These are phyloP conservation scores for Pseudonitzschia multiseries DNA, from an alignment of 108 stramenopile species.

Conservation along the genomic window DNA sequence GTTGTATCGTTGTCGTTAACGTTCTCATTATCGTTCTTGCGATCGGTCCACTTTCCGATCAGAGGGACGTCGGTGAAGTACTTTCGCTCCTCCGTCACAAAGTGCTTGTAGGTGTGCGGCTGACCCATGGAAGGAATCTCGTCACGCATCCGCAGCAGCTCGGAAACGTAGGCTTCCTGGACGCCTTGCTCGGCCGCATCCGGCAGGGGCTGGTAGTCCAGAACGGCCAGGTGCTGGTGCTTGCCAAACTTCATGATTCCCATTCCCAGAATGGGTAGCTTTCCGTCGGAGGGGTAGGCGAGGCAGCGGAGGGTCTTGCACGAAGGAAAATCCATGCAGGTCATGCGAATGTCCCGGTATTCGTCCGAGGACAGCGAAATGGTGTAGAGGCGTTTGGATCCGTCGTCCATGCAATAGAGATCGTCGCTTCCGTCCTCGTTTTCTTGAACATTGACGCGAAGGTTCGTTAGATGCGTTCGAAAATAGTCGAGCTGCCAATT, in stretches of 20 bases:
- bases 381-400: conserved; percentile 8
- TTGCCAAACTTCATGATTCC: conserved; percentile 4
- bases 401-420: neutral
- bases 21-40: neutral
- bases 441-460: neutral
- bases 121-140: neutral
- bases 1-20: neutral
- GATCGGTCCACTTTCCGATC: neutral
- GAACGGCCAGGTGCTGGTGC: conserved; percentile 1
- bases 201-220: conserved; percentile 10
- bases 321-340: neutral
- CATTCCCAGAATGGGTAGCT: conserved; percentile 11
- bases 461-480: neutral
- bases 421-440: neutral
- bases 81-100: conserved; percentile 12
- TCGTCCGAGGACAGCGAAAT: conserved; percentile 13
- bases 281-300: neutral
- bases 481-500: conserved; percentile 14
- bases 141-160: neutral
- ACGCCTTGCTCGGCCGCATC: neutral
- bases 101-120: conserved; percentile 1
- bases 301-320: conserved; percentile 3
- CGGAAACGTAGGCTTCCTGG: neutral
- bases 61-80: conserved; percentile 11
- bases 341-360: conserved; percentile 21